Conservation (phyloP, 1,139 yeast species). For the Saccharomyces hybrid region DNA sequence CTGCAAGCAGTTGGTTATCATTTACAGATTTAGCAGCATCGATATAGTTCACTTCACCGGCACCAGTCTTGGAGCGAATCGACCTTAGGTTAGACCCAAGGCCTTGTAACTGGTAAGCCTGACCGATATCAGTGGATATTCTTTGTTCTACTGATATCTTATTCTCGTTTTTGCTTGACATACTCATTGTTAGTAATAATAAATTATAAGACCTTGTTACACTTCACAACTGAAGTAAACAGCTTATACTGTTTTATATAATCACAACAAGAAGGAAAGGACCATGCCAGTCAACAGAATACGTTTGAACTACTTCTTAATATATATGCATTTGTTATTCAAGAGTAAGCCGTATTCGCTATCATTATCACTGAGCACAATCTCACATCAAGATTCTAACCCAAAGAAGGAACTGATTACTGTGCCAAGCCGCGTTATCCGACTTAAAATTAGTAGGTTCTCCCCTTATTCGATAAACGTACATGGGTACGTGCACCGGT, state of each 20-base stretch:
- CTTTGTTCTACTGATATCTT: not conserved
- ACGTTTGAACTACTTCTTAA: not conserved
- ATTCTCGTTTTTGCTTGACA: not conserved
- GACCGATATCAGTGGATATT: not conserved
- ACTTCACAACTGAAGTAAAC: not conserved
- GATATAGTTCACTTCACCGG: constrained; percentile 23
- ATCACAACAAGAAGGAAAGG: not conserved
- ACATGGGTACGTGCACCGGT: not conserved
- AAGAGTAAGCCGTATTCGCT: not conserved
- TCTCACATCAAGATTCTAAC: not conserved
- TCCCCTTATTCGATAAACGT: not conserved
- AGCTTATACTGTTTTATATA: not conserved
- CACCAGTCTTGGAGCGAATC: constrained; percentile 14
- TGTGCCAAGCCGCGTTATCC: not conserved
- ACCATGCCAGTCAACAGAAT: not conserved
- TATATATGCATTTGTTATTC: not conserved
- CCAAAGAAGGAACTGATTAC: not conserved
- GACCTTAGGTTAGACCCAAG: constrained; percentile 3
- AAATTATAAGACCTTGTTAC: not conserved
- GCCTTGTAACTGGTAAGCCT: not conserved
- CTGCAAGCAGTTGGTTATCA: constrained; percentile 45
- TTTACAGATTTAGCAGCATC: constrained; percentile 17
- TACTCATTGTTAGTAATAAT: not conserved
- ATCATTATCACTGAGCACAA: not conserved
- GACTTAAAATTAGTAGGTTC: not conserved